Conservation (phyloP, 345 rosid genomes). For the Luvunga scandens region DNA sequence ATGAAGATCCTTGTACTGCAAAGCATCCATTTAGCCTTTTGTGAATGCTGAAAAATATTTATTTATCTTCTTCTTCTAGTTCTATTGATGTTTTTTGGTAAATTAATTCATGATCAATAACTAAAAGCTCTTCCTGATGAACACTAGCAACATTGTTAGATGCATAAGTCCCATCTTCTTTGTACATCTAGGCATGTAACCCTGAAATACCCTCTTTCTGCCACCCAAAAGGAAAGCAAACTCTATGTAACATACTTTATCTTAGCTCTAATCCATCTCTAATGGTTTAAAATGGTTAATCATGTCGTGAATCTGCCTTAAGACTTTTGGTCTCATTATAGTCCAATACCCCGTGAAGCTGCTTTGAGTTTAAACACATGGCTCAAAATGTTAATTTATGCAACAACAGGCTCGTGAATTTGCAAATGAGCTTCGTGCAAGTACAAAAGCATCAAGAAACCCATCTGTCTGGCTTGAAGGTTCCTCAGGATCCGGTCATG, state of each 20-base stretch:
- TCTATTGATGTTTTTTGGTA: neutral
- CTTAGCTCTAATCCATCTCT: neutral
- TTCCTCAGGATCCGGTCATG: conserved; percentile 75
- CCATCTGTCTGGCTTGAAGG: conserved; percentile 98
- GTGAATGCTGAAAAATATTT: neutral
- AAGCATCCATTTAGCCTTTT: neutral
- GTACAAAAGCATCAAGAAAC: conserved; percentile 93
- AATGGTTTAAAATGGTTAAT: neutral
- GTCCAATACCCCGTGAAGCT: neutral
- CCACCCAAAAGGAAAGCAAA: neutral
- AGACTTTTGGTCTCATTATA: neutral
- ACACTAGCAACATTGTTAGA: neutral
- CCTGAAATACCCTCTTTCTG: neutral
- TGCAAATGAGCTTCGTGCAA: conserved; percentile 99
- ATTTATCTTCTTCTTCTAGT: neutral
- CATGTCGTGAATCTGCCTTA: neutral
- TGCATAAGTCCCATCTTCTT: neutral
- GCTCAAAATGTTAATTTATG: conserved; percentile 13
- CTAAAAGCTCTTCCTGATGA: neutral
- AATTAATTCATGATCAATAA: neutral
- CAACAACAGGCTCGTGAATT: conserved; percentile 92
- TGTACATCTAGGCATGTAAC: neutral
- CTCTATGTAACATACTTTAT: neutral
- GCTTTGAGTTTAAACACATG: neutral
- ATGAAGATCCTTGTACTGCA: neutral